Evolutionary conservation across 108 stramenopile genomes (phyloP).

Genomic region (Nitzschia putrida): DNA sequence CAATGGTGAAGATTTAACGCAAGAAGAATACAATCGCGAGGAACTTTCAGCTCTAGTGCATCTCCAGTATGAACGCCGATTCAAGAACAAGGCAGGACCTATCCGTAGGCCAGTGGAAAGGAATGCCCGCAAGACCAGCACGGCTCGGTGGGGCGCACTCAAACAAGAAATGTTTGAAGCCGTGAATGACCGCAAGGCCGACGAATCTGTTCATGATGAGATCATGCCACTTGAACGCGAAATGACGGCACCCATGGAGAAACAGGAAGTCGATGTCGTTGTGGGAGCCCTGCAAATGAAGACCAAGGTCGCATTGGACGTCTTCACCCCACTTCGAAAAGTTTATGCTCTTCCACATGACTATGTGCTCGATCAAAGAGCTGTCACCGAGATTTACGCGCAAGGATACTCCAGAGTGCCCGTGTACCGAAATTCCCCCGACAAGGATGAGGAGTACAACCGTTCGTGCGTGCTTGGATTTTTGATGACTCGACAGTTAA

Average conservation of each 20-base stretch:
- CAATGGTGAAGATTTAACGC: conserved; percentile 24
- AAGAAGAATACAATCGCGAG: conserved; percentile 54
- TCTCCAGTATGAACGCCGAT: conserved; percentile 61
- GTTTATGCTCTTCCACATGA: conserved; percentile 51
- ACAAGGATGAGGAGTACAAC: conserved; percentile 22
- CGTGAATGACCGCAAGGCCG: conserved; percentile 31
- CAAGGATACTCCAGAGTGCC: conserved; percentile 64
- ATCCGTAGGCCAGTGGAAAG: conserved; percentile 14
- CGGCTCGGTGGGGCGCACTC: conserved; percentile 37
- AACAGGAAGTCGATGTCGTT: conserved; percentile 43
- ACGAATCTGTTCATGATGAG: conserved; percentile 2
- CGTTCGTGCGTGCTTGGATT: conserved; percentile 46
- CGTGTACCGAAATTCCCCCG: conserved; percentile 48
- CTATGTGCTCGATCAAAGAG: conserved; percentile 47
- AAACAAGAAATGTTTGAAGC: conserved; percentile 50
- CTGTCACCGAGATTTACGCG: conserved; percentile 56
- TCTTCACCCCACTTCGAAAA: conserved; percentile 53
- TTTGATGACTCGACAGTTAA: conserved; percentile 64
- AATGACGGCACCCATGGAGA: conserved; percentile 34
- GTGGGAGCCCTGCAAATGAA: conserved; percentile 62
- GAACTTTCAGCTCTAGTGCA: conserved; percentile 66
- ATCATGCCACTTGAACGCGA: conserved; percentile 48
- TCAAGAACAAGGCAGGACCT: background rate
- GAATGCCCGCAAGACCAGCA: conserved; percentile 6
- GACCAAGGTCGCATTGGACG: conserved; percentile 63